Evolutionary conservation across 805 yeast species (phyloP).

Genomic region (Lachancea thermotolerans): DNA sequence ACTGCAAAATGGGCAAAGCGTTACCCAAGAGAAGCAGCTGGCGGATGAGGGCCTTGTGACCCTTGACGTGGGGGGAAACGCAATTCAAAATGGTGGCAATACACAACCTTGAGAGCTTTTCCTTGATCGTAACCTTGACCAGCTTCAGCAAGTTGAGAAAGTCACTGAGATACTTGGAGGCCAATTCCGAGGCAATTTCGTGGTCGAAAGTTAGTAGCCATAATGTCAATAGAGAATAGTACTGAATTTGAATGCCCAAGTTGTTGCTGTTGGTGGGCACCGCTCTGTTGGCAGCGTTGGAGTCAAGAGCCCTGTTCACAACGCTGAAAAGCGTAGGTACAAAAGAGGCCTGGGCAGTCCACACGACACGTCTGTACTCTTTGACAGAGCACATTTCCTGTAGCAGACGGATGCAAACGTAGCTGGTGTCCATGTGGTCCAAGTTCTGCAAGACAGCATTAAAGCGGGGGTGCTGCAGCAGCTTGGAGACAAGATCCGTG

Average conservation of each 20-base stretch:
- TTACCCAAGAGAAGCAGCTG: constrained; percentile 65
- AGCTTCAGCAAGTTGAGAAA: constrained; percentile 40
- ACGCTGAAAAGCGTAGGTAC: constrained; percentile 46
- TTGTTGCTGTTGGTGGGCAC: constrained; percentile 33
- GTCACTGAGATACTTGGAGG: constrained; percentile 48
- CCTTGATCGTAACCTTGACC: constrained; percentile 80
- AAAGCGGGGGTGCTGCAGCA: constrained; percentile 20
- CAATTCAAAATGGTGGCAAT: constrained; percentile 65
- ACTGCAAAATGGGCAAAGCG: constrained; percentile 60
- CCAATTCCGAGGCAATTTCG: constrained; percentile 43
- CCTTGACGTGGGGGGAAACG: constrained; percentile 34
- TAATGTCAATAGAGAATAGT: constrained; percentile 64
- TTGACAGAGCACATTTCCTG: constrained; percentile 29
- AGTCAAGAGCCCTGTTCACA: constrained; percentile 34
- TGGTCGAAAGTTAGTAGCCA: constrained; percentile 82
- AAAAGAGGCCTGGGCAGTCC: constrained; percentile 32
- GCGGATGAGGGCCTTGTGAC: constrained; percentile 48
- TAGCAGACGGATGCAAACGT: constrained; percentile 27
- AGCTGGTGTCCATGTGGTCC: constrained; percentile 28
- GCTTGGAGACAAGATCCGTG: constrained; percentile 14
- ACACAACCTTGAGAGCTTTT: constrained; percentile 82
- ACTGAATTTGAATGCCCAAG: constrained; percentile 72
- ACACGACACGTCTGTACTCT: constrained; percentile 22
- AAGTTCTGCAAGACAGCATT: constrained; percentile 19
- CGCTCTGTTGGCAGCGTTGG: constrained; percentile 26